A percentile compares a stretch with the other conserved stretches of the same genome.
Conservation (phyloP, 257 asterid genomes). For the Ocimum tenuiflorum region DNA sequence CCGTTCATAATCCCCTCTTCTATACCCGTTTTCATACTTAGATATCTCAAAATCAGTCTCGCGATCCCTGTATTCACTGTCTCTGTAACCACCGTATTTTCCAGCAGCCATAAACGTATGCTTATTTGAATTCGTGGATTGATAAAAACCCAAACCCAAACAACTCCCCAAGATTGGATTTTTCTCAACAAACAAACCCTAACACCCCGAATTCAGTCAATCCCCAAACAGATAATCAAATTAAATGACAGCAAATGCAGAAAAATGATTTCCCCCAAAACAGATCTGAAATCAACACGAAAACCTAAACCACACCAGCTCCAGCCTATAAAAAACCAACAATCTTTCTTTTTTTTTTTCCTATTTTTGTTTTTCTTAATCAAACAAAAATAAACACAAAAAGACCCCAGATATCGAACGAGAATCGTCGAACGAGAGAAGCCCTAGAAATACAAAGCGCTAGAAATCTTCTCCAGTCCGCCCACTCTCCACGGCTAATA, state of each 20-base stretch:
- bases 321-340: neutral
- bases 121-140: neutral
- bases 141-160: constrained; percentile 24
- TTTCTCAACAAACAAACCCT: constrained; percentile 2
- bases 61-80: constrained; percentile 49
- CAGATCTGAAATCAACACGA: constrained; percentile 26
- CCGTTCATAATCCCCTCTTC: constrained; percentile 38
- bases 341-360: neutral
- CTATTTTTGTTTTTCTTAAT: neutral
- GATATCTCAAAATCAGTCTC: constrained; percentile 48
- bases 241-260: neutral
- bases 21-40: constrained; percentile 34
- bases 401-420: neutral
- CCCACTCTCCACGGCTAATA: constrained; percentile 16
- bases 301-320: neutral
- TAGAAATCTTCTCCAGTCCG: neutral
- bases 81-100: constrained; percentile 62
- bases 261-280: neutral
- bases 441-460: constrained; percentile 11
- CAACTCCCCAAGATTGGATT: constrained; percentile 1
- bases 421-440: constrained; percentile 12
- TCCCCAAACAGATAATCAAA: neutral
- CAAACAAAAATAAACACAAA: neutral
- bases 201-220: constrained; percentile 1
- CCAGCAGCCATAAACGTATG: constrained; percentile 63